A percentile compares a stretch with the other conserved stretches of the same genome.
phyloP scores from a whole-genome alignment of 192 early-diverging fungal species.

The Backusella liffmaniae region DNA sequence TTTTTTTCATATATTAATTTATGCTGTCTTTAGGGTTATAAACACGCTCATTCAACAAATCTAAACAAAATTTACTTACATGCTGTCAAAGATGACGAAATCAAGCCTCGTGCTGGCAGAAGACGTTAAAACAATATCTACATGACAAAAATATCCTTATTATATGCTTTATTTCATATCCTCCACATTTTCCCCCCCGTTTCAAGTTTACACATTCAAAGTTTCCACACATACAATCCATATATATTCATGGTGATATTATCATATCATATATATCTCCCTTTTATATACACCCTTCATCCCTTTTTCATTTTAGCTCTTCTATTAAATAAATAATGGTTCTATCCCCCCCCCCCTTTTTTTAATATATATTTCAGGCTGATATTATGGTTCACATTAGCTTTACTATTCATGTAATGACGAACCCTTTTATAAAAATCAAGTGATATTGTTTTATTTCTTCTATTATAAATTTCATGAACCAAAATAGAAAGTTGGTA shows the following conservation, averaged over 20 bases:
- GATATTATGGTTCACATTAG: too few relatives aligned
- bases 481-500: background rate
- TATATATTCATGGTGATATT: background rate
- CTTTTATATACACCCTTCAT: background rate
- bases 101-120: constrained; percentile 65
- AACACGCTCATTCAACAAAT: constrained; percentile 60
- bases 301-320: background rate
- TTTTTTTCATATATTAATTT: background rate
- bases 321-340: background rate
- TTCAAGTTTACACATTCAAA: background rate
- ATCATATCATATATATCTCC: background rate
- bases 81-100: constrained; percentile 71
- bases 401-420: too few relatives aligned
- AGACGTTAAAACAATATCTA: constrained; percentile 25
- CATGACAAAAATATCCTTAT: background rate
- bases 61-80: constrained; percentile 57
- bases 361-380: background rate
- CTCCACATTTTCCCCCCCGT: background rate
- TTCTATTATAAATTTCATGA: background rate
- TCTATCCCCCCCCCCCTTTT: background rate
- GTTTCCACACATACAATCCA: background rate
- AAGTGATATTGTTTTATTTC: background rate
- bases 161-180: background rate
- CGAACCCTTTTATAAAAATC: too few relatives aligned
- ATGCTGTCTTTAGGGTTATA: constrained; percentile 14